These are phyloP conservation scores for Fonsecaea pedrosoi DNA, from an alignment of 2,329 filamentous ascomycete genomes.

Conservation along the genomic window DNA sequence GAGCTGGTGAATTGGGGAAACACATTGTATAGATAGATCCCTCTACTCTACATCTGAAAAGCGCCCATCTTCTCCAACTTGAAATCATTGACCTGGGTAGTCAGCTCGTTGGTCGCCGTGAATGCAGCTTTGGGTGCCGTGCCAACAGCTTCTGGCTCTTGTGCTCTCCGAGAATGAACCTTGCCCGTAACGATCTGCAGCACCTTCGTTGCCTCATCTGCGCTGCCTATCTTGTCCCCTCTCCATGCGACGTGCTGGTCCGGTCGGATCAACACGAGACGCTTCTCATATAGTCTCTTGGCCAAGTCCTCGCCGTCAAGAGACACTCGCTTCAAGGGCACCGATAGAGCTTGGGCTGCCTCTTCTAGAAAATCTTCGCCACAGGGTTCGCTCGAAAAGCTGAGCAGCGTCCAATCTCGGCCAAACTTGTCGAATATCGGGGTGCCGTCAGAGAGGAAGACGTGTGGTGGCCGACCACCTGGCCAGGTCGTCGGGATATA, in stretches of 20 bases:
- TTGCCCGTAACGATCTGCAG: constrained; percentile 6
- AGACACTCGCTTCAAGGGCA: constrained; percentile 17
- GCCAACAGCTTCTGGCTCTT: neutral
- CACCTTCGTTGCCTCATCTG: constrained; percentile 9
- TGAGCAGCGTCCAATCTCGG: constrained; percentile 22
- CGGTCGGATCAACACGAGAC: constrained; percentile 28
- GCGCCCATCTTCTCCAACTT: constrained; percentile 22
- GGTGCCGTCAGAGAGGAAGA: constrained; percentile 27
- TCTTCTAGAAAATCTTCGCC: constrained; percentile 9
- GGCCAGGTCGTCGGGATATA: constrained; percentile 29
- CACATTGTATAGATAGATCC: neutral
- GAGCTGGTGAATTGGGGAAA: constrained; percentile 2
- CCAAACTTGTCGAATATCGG: constrained; percentile 32
- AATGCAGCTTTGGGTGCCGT: constrained; percentile 1
- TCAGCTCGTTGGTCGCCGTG: constrained; percentile 18
- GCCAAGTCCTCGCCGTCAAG: constrained; percentile 20
- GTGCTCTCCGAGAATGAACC: neutral
- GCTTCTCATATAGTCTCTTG: constrained; percentile 24
- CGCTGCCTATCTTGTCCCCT: constrained; percentile 1
- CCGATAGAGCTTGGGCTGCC: constrained; percentile 1
- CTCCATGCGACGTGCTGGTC: constrained; percentile 34
- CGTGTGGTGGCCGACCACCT: constrained; percentile 21
- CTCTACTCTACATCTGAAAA: constrained; percentile 14
- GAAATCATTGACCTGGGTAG: constrained; percentile 19
- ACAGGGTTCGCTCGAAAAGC: constrained; percentile 8